A percentile compares a stretch with the other conserved stretches of the same genome.
Evolutionary conservation across 306 rosid genomes (phyloP).

Genomic region (Ceratonia siliqua): DNA sequence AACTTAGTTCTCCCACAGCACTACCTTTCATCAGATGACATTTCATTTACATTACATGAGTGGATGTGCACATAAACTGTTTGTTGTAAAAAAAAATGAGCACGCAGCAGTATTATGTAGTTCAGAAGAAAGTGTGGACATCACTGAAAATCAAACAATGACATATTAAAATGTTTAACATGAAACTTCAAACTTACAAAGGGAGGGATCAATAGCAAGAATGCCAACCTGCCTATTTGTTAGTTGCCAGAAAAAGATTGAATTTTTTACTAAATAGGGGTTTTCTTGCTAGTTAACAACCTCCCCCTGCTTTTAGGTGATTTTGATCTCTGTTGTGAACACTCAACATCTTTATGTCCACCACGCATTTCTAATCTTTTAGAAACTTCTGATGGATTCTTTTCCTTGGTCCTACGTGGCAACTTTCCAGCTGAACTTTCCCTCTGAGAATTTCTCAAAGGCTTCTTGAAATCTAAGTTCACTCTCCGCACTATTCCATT

Average conservation of each 20-base stretch:
- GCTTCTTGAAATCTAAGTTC: conserved; percentile 21
- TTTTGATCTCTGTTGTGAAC: conserved; percentile 27
- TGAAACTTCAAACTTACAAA: conserved; percentile 21
- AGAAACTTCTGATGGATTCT: conserved; percentile 16
- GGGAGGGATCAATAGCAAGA: conserved; percentile 22
- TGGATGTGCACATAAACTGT: not conserved
- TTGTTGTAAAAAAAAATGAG: not conserved
- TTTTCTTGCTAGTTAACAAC: conserved; percentile 35
- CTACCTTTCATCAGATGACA: not conserved
- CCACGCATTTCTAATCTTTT: conserved; percentile 25
- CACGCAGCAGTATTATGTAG: not conserved
- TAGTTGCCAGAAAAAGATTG: conserved; percentile 22
- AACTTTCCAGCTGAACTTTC: conserved; percentile 32
- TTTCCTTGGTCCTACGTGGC: conserved; percentile 22
- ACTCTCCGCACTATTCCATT: conserved; percentile 30
- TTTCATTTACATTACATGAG: not conserved
- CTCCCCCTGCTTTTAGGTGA: conserved; percentile 29
- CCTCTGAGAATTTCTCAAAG: conserved; percentile 35
- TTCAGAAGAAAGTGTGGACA: not conserved
- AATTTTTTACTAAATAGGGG: conserved; percentile 24
- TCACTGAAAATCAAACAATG: not conserved
- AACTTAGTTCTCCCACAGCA: not conserved
- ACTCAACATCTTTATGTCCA: conserved; percentile 25
- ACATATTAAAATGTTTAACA: not conserved
- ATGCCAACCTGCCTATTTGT: conserved; percentile 30